These are phyloP conservation scores for Anethum foeniculum DNA, from an alignment of 140 eudicot species.

Conservation along the genomic window DNA sequence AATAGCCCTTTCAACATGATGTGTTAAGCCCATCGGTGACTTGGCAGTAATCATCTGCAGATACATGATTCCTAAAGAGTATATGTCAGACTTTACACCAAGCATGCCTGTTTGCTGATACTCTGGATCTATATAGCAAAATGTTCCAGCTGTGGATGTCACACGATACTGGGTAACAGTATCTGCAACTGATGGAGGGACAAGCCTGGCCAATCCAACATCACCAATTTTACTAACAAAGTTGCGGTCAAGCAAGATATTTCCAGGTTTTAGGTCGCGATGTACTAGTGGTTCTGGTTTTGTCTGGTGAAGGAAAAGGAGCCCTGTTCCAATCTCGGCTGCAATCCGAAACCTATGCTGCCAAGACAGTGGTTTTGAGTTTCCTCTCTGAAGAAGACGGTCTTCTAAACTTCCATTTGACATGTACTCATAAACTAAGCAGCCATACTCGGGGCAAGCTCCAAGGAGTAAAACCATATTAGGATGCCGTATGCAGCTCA, in stretches of 20 bases:
- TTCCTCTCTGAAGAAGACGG: constrained; percentile 9
- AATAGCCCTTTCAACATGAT: constrained; percentile 4
- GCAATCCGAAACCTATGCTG: constrained; percentile 18
- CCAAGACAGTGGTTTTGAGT: constrained; percentile 18
- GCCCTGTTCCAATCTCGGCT: constrained; percentile 20
- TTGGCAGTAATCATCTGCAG: constrained; percentile 11
- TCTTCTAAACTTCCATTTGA: constrained; percentile 23
- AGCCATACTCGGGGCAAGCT: constrained; percentile 21
- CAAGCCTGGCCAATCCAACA: constrained; percentile 16
- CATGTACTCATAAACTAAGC: constrained; percentile 23
- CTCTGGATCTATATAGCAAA: constrained; percentile 24
- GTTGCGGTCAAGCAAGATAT: constrained; percentile 18
- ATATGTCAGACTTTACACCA: constrained; percentile 21
- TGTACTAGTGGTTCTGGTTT: constrained; percentile 21
- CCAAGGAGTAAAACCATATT: constrained; percentile 25
- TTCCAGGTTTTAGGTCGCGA: constrained; percentile 20
- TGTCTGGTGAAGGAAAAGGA: constrained; percentile 20
- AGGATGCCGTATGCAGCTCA: constrained; percentile 21
- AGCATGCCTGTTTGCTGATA: constrained; percentile 26
- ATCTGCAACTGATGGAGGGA: constrained; percentile 15
- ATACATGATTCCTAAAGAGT: constrained; percentile 18
- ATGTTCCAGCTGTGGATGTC: constrained; percentile 20
- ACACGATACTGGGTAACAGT: constrained; percentile 14
- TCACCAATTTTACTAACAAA: constrained; percentile 14
- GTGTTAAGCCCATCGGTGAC: constrained; percentile 12